These are phyloP conservation scores for Microthlaspi erraticum DNA, from an alignment of 345 rosid species.

Conservation along the genomic window DNA sequence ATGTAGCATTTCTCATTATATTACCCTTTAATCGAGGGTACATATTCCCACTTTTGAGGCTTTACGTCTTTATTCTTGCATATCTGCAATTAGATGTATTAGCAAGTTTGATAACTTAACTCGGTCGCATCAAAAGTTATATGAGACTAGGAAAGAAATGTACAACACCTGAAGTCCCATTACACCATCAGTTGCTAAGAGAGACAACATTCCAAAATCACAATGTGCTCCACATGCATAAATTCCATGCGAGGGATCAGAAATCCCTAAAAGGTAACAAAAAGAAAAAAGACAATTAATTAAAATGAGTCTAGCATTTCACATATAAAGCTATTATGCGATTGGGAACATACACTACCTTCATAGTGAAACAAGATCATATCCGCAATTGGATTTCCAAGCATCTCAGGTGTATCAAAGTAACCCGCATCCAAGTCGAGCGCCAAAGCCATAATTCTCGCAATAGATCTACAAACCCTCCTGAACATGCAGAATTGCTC, in stretches of 20 bases:
- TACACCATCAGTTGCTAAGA: slow-evolving; percentile 73
- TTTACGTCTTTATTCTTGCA: slow-evolving; percentile 71
- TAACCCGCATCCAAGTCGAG: slow-evolving; percentile 72
- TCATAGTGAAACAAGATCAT: slow-evolving; percentile 72
- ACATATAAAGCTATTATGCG: slow-evolving; percentile 52
- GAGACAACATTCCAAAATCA: slow-evolving; percentile 82
- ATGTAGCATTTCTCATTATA: slow-evolving; percentile 43
- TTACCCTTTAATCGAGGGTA: slow-evolving; percentile 77
- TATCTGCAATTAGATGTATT: slow-evolving; percentile 51
- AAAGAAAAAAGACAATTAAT: background rate
- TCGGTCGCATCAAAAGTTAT: slow-evolving; percentile 54
- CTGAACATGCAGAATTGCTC: slow-evolving; percentile 36
- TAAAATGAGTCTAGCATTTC: background rate
- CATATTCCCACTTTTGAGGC: slow-evolving; percentile 77
- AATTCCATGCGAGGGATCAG: slow-evolving; percentile 76
- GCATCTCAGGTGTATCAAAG: slow-evolving; percentile 80
- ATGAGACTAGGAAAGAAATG: slow-evolving; percentile 16
- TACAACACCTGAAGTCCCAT: slow-evolving; percentile 37
- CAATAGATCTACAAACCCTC: slow-evolving; percentile 64
- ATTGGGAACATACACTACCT: slow-evolving; percentile 45
- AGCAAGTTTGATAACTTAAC: slow-evolving; percentile 15
- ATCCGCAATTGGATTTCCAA: slow-evolving; percentile 74
- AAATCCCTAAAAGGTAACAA: slow-evolving; percentile 35
- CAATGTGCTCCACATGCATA: slow-evolving; percentile 91
- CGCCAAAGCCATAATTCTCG: slow-evolving; percentile 76